Base-by-base conservation (phyloP, 2,329 filamentous ascomycete species). In the Colletotrichum limetticola region DNA sequence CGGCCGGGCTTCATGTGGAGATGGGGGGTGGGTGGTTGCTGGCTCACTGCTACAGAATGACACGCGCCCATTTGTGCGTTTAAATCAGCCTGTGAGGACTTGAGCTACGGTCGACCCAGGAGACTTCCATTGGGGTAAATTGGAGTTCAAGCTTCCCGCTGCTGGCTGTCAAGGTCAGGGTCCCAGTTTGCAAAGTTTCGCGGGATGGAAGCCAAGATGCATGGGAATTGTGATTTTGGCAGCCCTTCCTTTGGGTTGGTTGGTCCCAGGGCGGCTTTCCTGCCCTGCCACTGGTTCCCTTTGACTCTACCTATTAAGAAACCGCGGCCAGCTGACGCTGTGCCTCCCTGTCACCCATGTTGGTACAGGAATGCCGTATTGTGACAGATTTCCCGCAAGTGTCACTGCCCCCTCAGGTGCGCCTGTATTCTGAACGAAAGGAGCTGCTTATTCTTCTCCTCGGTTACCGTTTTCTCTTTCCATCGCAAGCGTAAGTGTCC, bases 61-160 rank as follows among this genome's bases (percentile, higher is more conserved):
- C 56, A 65, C 60, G 55, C 60, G 67, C 72, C 74, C 65, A 75
- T 74, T 75, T 71, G 74, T 66, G 74, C 74, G 74, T 75, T 75
- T 74, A 74, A 67, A 63, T 63, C 62, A 72, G 62, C 52, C 60
- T 62, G 61, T 16, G 42, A 53, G 57, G n/a, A 22, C 46, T 64
- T 26, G 59, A 59, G 37, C 57, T 14, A 53, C 37, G 37, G 37
- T 42, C 66, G 35, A 65, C n/a, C 63, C 56, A 26, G 22, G 58
- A 68, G 24, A 57, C n/a, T 42, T 12, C 67, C 52, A 14, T 63
- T 61, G 69, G 69, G 65, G 37, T 68, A 53, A 67, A 24, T 68
- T 58, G 64, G 57, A 42, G 63, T 58, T 67, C 35, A 62, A 37
- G 22, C 52, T 62, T 57, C 46, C 58, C 28, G 26, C 26, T 57